Conservation (phyloP, 140 eudicot genomes). For the Anethum foeniculum region DNA sequence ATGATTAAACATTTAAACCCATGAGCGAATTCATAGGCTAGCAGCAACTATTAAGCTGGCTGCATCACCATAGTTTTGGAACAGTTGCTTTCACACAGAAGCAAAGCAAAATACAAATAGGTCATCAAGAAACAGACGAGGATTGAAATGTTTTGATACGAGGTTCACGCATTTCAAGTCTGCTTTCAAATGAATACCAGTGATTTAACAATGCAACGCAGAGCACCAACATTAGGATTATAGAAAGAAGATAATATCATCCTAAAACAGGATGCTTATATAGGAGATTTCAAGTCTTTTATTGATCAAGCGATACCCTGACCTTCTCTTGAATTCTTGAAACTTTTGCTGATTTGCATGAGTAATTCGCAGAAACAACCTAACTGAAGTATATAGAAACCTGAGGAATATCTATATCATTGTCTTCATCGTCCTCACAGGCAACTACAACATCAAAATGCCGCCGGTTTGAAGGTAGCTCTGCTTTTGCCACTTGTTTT, state of each 20-base stretch:
- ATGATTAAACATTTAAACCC: not conserved
- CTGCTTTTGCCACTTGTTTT: constrained; percentile 59
- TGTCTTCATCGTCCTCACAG: constrained; percentile 74
- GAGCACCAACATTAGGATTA: constrained; percentile 15
- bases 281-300: not conserved
- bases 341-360: constrained; percentile 2
- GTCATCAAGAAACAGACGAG: not conserved
- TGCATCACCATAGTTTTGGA: not conserved
- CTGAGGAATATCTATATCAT: constrained; percentile 73
- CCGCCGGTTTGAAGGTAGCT: constrained; percentile 46
- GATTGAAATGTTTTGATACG: not conserved
- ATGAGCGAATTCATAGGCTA: not conserved
- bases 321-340: not conserved
- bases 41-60: not conserved
- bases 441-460: constrained; percentile 74
- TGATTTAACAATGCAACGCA: not conserved
- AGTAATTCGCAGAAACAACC: constrained; percentile 16
- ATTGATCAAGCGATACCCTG: not conserved
- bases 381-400: constrained; percentile 62
- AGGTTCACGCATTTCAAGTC: not conserved
- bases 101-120: not conserved
- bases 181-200: not conserved
- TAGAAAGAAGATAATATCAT: not conserved
- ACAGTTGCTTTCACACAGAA: not conserved
- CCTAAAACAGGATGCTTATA: not conserved